These are phyloP conservation scores for Tylopilus rubrobrunneus DNA, from an alignment of 768 basidiomycete species.

Conservation along the genomic window DNA sequence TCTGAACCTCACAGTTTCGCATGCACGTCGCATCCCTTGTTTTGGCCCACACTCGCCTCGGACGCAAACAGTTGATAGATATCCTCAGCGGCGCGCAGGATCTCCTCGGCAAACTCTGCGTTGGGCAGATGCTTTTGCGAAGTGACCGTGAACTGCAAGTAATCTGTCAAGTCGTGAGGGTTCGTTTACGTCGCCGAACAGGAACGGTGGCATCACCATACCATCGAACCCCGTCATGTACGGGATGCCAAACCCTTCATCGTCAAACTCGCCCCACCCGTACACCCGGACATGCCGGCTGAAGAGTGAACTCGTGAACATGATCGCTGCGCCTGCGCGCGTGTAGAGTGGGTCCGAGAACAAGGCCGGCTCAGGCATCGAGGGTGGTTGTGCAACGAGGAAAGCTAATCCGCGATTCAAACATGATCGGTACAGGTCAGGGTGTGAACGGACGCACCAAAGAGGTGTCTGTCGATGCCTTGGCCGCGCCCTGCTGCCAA, in stretches of 20 bases:
- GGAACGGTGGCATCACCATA: slow-evolving; percentile 24
- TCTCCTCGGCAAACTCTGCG: slow-evolving; percentile 64
- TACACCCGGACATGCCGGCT: slow-evolving; percentile 84
- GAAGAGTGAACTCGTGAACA: slow-evolving; percentile 87
- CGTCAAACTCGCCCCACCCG: slow-evolving; percentile 95
- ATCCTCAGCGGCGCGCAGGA: slow-evolving; percentile 62
- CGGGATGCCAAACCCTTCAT: slow-evolving; percentile 90
- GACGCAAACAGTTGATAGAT: slow-evolving; percentile 52
- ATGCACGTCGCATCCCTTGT: not conserved
- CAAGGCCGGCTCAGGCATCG: slow-evolving; percentile 62
- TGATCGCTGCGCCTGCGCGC: slow-evolving; percentile 75
- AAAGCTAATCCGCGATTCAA: slow-evolving; percentile 46
- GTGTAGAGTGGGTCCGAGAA: slow-evolving; percentile 72
- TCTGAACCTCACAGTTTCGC: not conserved
- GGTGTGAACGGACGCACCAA: slow-evolving; percentile 48
- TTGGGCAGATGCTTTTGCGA: slow-evolving; percentile 84
- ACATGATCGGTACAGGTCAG: slow-evolving; percentile 20
- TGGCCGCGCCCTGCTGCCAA: slow-evolving; percentile 58
- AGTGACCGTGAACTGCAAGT: slow-evolving; percentile 82
- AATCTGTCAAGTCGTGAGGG: slow-evolving; percentile 41
- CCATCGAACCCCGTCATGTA: slow-evolving; percentile 90
- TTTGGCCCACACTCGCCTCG: not conserved
- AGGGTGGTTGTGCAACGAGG: slow-evolving; percentile 58
- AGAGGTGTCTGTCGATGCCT: slow-evolving; percentile 85
- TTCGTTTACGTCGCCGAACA: not conserved